Conservation (phyloP, 2,329 filamentous ascomycete species). For the Myriosclerotinia scirpicola region DNA sequence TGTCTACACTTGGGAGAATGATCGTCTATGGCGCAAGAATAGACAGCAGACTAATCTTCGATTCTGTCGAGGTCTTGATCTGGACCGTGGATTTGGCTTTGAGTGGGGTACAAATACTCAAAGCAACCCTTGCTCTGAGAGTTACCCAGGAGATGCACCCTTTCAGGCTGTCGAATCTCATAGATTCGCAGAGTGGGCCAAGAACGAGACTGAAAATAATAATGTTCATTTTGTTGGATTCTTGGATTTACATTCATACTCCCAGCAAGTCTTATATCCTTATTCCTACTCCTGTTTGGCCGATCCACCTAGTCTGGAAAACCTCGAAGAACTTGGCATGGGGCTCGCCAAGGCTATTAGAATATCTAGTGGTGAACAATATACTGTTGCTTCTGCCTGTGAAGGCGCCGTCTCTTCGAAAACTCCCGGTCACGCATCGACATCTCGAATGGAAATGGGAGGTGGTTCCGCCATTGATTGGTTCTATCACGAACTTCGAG, state of each 20-base stretch:
- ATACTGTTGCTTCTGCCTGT: slow-evolving; percentile 81
- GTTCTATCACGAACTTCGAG: slow-evolving; percentile 85
- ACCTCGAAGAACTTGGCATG: slow-evolving; percentile 83
- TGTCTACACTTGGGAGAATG: slow-evolving; percentile 86
- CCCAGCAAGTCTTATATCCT: slow-evolving; percentile 90
- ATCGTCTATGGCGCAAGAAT: slow-evolving; percentile 94
- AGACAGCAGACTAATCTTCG: slow-evolving; percentile 77
- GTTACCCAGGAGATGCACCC: slow-evolving; percentile 77
- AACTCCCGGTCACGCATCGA: slow-evolving; percentile 34
- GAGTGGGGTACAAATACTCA: slow-evolving; percentile 72
- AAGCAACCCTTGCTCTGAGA: slow-evolving; percentile 86
- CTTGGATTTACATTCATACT: slow-evolving; percentile 91
- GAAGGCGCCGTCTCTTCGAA: slow-evolving; percentile 64
- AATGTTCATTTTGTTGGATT: slow-evolving; percentile 79
- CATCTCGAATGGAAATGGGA: slow-evolving; percentile 63
- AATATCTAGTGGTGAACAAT: slow-evolving; percentile 71
- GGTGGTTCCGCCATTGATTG: slow-evolving; percentile 90
- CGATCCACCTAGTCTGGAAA: slow-evolving; percentile 82
- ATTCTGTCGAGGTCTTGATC: slow-evolving; percentile 84
- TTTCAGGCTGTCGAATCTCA: slow-evolving; percentile 82
- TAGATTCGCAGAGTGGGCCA: slow-evolving; percentile 77
- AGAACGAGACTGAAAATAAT: slow-evolving; percentile 69
- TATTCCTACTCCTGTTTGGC: slow-evolving; percentile 81
- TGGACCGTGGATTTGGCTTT: slow-evolving; percentile 84
- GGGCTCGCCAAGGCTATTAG: slow-evolving; percentile 89